Evolutionary conservation across 108 stramenopile species (phyloP).

Genomic region (Cyclostephanos tholiformis): DNA sequence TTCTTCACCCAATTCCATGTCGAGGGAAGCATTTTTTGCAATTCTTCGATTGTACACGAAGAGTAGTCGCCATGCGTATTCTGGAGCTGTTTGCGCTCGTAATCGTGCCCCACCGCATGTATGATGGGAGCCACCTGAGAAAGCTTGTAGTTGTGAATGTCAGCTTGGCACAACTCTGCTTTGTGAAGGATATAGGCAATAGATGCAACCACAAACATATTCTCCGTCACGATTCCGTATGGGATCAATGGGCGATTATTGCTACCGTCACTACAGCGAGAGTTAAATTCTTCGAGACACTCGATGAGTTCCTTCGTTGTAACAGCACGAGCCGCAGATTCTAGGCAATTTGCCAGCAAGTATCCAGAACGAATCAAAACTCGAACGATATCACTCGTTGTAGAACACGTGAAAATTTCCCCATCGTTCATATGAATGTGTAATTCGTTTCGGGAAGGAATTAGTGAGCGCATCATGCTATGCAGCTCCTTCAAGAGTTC

Average conservation of each 20-base stretch:
- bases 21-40: slow-evolving; percentile 34
- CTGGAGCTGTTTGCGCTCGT: slow-evolving; percentile 43
- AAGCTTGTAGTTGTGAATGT: slow-evolving; percentile 49
- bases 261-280: background rate
- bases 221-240: slow-evolving; percentile 21
- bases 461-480: slow-evolving; percentile 42
- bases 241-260: slow-evolving; percentile 9
- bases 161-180: slow-evolving; percentile 54
- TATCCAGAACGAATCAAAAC: slow-evolving; percentile 42
- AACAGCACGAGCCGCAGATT: slow-evolving; percentile 53
- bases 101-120: slow-evolving; percentile 41
- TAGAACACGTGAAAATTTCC: slow-evolving; percentile 3
- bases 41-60: slow-evolving; percentile 10
- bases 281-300: slow-evolving; percentile 18
- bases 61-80: slow-evolving; percentile 28
- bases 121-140: slow-evolving; percentile 45
- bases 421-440: slow-evolving; percentile 54
- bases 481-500: slow-evolving; percentile 51
- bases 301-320: slow-evolving; percentile 49
- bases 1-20: slow-evolving; percentile 36
- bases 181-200: slow-evolving; percentile 56
- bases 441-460: slow-evolving; percentile 69
- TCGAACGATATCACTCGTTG: slow-evolving; percentile 22
- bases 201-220: slow-evolving; percentile 50
- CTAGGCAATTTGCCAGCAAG: slow-evolving; percentile 48